Evolutionary conservation across 225 moss, liverwort and hornwort species (phyloP).

Genomic region (Polytrichum commune): DNA sequence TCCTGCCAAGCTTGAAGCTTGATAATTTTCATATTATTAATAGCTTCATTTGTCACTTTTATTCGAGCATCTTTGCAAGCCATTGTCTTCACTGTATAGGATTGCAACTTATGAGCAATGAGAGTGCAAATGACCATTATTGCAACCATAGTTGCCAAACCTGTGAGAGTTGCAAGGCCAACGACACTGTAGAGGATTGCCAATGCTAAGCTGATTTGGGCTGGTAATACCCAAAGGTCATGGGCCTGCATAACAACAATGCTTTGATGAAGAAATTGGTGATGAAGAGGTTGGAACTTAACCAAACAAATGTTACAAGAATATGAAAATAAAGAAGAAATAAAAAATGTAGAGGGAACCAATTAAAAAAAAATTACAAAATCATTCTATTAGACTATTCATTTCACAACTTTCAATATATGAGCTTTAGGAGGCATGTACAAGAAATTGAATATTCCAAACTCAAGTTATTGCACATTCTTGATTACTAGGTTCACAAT

Average conservation of each 20-base stretch:
- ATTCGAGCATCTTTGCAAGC: conserved; percentile 45
- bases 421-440: no score
- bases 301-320: neutral
- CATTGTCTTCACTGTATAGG: conserved; percentile 33
- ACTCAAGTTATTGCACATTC: no score
- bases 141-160: conserved; percentile 42
- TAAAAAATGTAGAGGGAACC: no score
- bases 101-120: conserved; percentile 38
- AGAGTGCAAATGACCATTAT: conserved; percentile 35
- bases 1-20: conserved; percentile 71
- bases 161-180: conserved; percentile 47
- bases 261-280: neutral
- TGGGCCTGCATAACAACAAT: conserved; percentile 22
- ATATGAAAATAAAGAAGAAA: neutral
- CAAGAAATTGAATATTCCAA: no score
- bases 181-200: conserved; percentile 48
- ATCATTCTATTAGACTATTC: no score
- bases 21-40: conserved; percentile 61
- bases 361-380: no score
- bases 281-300: neutral
- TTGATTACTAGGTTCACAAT: no score
- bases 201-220: conserved; percentile 50
- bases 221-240: conserved; percentile 55
- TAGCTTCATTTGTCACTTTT: conserved; percentile 52
- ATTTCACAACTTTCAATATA: no score